These are phyloP conservation scores for Steccherinum ochraceum DNA, from an alignment of 768 basidiomycete species.

Conservation along the genomic window DNA sequence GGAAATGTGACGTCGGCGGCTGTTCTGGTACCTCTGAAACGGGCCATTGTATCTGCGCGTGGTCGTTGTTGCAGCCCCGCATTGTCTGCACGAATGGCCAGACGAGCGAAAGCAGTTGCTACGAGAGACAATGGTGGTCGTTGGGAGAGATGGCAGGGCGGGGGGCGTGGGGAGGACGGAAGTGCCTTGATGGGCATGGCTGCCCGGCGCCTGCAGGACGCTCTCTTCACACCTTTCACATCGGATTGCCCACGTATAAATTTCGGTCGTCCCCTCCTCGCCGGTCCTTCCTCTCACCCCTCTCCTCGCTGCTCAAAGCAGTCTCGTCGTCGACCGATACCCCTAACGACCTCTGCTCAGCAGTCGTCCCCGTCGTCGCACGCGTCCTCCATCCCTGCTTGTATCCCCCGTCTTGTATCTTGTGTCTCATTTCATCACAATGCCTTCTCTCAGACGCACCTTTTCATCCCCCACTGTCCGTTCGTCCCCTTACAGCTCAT, in stretches of 20 bases:
- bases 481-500: slow-evolving; percentile 54
- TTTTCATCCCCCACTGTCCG: slow-evolving; percentile 65
- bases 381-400: slow-evolving; percentile 4
- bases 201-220: background rate
- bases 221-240: slow-evolving; percentile 16
- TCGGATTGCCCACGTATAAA: slow-evolving; percentile 21
- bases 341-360: slow-evolving; percentile 7
- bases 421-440: slow-evolving; percentile 33
- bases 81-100: too few relatives aligned
- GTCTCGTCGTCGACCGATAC: slow-evolving; percentile 16
- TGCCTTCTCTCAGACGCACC: slow-evolving; percentile 80
- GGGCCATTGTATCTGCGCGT: background rate
- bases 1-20: background rate
- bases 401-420: slow-evolving; percentile 11
- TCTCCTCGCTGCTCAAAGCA: slow-evolving; percentile 12
- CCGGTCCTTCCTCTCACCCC: slow-evolving; percentile 9
- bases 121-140: background rate
- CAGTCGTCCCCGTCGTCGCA: slow-evolving; percentile 9
- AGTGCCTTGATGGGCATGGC: slow-evolving; percentile 1
- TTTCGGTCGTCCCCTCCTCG: slow-evolving; percentile 6
- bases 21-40: background rate
- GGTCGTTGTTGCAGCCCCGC: background rate
- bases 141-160: background rate
- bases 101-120: too few relatives aligned
- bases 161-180: background rate